Conservation (phyloP, 108 stramenopile species). For the Conticribra guillardii region DNA sequence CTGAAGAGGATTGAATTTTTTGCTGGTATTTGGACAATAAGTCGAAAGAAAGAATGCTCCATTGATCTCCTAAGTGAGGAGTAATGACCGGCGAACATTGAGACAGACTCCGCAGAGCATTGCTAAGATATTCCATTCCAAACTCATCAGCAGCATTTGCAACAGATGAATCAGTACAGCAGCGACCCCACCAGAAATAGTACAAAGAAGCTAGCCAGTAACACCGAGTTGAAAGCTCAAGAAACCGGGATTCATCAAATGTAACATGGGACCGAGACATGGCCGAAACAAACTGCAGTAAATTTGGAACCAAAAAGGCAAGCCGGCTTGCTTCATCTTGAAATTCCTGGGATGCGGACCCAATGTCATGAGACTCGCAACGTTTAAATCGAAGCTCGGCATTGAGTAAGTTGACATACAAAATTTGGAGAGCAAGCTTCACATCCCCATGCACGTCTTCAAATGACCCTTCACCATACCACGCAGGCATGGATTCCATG, state of each 20-base stretch:
- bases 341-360: constrained; percentile 22
- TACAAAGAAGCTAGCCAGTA: constrained; percentile 73
- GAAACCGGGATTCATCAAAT: constrained; percentile 11
- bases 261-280: constrained; percentile 8
- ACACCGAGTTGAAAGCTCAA: constrained; percentile 53
- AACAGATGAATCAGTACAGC: constrained; percentile 45
- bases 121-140: constrained; percentile 60
- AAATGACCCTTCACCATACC: constrained; percentile 23
- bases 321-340: constrained; percentile 63
- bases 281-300: constrained; percentile 50
- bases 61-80: constrained; percentile 61
- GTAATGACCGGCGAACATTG: constrained; percentile 9
- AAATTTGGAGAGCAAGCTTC: constrained; percentile 32
- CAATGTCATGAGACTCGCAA: constrained; percentile 56
- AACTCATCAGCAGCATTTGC: constrained; percentile 62
- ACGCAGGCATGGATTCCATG: constrained; percentile 6
- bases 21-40: constrained; percentile 59
- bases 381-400: constrained; percentile 72
- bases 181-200: constrained; percentile 70
- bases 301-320: constrained; percentile 53
- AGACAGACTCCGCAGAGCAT: constrained; percentile 44
- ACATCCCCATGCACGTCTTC: not conserved
- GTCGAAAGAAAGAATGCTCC: constrained; percentile 63
- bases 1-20: constrained; percentile 73
- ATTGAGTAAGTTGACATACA: constrained; percentile 74